phyloP scores from a whole-genome alignment of 108 stramenopile genomes.

The Skeletonema marinoi region DNA sequence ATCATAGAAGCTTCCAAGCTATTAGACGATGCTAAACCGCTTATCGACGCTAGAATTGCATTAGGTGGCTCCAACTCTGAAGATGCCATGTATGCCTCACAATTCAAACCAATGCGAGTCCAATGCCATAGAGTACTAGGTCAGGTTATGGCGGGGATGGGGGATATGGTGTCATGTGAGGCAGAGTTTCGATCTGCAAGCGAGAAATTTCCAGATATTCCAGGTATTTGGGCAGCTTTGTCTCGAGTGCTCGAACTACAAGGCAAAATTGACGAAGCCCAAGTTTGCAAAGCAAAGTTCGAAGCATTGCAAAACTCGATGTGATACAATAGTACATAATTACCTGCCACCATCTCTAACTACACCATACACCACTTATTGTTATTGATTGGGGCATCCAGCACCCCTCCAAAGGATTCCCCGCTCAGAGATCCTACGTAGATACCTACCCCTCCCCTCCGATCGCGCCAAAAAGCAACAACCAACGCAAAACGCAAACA shows the following conservation, averaged over 20 bases:
- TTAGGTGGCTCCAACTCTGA: constrained; percentile 19
- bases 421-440: too few species aligned
- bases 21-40: constrained; percentile 47
- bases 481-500: too few species aligned
- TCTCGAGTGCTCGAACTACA: constrained; percentile 54
- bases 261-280: constrained; percentile 51
- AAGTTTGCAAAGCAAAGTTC: constrained; percentile 18
- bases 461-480: too few species aligned
- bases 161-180: constrained; percentile 52
- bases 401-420: too few species aligned
- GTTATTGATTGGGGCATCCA: too few species aligned
- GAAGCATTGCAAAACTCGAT: constrained; percentile 3
- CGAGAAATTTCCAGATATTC: constrained; percentile 46
- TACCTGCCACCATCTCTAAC: too few species aligned
- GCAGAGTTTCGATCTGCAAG: constrained; percentile 48
- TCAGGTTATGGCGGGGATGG: constrained; percentile 47
- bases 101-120: constrained; percentile 47
- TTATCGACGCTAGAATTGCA: constrained; percentile 31
- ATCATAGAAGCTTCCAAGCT: constrained; percentile 24
- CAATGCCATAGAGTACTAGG: constrained; percentile 49
- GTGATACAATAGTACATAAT: background rate
- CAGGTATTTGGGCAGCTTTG: constrained; percentile 50
- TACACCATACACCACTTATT: too few species aligned
- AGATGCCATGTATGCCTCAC: constrained; percentile 23
- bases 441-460: too few species aligned